These are phyloP conservation scores for Penicillium sp. DNA, from an alignment of 2,329 filamentous ascomycete genomes.

Conservation along the genomic window DNA sequence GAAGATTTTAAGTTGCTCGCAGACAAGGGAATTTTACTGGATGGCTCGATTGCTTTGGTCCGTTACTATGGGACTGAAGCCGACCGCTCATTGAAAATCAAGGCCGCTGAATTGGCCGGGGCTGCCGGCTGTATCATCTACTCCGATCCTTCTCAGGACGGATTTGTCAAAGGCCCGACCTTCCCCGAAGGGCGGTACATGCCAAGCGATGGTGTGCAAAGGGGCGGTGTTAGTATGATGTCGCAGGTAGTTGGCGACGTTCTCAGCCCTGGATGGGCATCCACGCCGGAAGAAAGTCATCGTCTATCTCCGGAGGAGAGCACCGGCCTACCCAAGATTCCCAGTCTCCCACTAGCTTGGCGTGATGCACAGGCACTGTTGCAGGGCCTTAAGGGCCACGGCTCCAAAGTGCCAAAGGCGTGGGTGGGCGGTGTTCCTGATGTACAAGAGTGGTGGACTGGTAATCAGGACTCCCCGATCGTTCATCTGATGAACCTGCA, in stretches of 20 bases:
- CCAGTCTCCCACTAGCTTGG: slow-evolving; percentile 87
- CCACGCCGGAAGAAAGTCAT: slow-evolving; percentile 48
- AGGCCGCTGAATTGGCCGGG: slow-evolving; percentile 81
- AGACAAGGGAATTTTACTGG: slow-evolving; percentile 68
- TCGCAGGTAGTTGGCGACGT: slow-evolving; percentile 86
- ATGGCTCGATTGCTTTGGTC: slow-evolving; percentile 80
- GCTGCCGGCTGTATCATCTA: slow-evolving; percentile 88
- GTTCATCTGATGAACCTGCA: slow-evolving; percentile 84
- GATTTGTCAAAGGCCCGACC: slow-evolving; percentile 67
- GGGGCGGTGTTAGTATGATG: slow-evolving; percentile 75
- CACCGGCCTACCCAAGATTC: slow-evolving; percentile 73
- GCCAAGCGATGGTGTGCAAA: slow-evolving; percentile 77
- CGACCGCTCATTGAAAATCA: slow-evolving; percentile 78
- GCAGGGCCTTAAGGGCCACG: slow-evolving; percentile 70
- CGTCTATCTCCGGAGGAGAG: slow-evolving; percentile 69
- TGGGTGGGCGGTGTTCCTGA: slow-evolving; percentile 79
- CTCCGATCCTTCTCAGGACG: slow-evolving; percentile 83
- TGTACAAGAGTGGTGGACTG: slow-evolving; percentile 79
- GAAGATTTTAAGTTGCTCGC: slow-evolving; percentile 75
- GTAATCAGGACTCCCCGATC: slow-evolving; percentile 68
- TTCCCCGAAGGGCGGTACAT: slow-evolving; percentile 77
- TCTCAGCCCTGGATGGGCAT: slow-evolving; percentile 81
- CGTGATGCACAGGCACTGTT: slow-evolving; percentile 79
- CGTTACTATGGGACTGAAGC: slow-evolving; percentile 72
- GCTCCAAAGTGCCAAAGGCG: slow-evolving; percentile 62